These are phyloP conservation scores for Albugo laibachii DNA, from an alignment of 352 stramenopile species.

Conservation along the genomic window DNA sequence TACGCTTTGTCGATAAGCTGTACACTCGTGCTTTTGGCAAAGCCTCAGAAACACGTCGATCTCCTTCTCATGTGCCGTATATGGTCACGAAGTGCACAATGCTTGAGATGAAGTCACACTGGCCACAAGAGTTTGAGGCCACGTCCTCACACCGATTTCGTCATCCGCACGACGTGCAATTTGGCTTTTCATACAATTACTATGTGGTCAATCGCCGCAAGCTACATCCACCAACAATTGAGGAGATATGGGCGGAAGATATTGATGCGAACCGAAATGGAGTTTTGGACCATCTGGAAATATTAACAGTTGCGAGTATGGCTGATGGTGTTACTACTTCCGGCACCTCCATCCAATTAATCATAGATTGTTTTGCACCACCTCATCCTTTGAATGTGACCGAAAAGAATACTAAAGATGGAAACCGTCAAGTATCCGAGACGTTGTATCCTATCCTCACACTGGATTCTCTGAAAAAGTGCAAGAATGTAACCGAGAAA, in stretches of 20 bases:
- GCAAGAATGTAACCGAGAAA: constrained; percentile 20
- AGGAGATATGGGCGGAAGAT: constrained; percentile 71
- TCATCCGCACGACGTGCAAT: constrained; percentile 86
- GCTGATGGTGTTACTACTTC: constrained; percentile 43
- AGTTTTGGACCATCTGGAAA: constrained; percentile 79
- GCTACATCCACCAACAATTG: constrained; percentile 40
- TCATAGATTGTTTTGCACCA: constrained; percentile 44
- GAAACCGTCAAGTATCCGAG: constrained; percentile 41
- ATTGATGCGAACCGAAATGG: constrained; percentile 83
- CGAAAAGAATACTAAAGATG: constrained; percentile 36
- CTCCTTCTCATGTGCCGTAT: constrained; percentile 91
- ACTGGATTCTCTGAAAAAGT: constrained; percentile 31
- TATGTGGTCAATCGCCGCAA: constrained; percentile 82
- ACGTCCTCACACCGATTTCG: constrained; percentile 83
- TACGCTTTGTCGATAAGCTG: constrained; percentile 84
- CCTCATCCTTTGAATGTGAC: constrained; percentile 16
- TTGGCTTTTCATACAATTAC: constrained; percentile 90
- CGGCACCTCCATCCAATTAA: constrained; percentile 37
- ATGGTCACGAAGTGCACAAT: constrained; percentile 79
- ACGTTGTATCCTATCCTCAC: constrained; percentile 55
- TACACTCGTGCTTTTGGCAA: constrained; percentile 83
- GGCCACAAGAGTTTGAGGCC: constrained; percentile 36
- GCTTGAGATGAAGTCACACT: constrained; percentile 77
- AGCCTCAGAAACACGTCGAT: constrained; percentile 33
- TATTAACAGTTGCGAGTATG: constrained; percentile 77